Conservation (phyloP, 768 basidiomycete species). For the Suillus alpinus region DNA sequence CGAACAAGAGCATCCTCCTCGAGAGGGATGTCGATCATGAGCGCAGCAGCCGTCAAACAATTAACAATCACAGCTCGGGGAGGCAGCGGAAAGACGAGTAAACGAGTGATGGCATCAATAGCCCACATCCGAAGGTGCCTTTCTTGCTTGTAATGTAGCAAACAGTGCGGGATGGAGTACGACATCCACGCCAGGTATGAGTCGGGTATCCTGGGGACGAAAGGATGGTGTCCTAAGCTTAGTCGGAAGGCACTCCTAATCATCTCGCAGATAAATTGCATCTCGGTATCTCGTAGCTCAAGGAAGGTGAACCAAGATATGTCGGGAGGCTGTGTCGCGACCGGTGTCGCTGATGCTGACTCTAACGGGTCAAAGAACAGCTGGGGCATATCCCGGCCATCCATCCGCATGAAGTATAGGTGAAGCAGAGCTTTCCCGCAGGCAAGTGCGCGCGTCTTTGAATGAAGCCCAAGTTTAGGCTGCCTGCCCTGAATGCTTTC, state of each 20-base stretch:
- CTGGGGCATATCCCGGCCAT: neutral
- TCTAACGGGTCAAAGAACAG: neutral
- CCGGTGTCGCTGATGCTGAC: neutral
- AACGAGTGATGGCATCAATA: slow-evolving; percentile 1
- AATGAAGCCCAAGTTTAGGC: neutral
- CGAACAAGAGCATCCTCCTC: neutral
- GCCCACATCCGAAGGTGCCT: slow-evolving; percentile 1
- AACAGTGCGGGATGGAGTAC: slow-evolving; percentile 1
- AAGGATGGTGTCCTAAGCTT: neutral
- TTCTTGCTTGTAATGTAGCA: neutral
- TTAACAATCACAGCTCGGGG: neutral
- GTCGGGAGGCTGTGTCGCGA: neutral
- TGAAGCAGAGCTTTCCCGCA: slow-evolving; percentile 4
- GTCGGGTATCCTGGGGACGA: neutral
- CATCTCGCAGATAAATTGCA: slow-evolving; percentile 3
- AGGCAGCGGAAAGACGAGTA: slow-evolving; percentile 2
- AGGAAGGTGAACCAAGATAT: slow-evolving; percentile 3
- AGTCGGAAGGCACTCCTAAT: neutral
- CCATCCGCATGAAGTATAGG: neutral
- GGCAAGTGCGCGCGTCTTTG: neutral
- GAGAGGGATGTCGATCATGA: neutral
- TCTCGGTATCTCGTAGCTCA: neutral
- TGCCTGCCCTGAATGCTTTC: neutral
- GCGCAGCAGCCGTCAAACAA: slow-evolving; percentile 2
- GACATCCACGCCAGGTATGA: slow-evolving; percentile 3